Conservation (phyloP, 176 grass and related monocot species). For the Oryza brachyantha region DNA sequence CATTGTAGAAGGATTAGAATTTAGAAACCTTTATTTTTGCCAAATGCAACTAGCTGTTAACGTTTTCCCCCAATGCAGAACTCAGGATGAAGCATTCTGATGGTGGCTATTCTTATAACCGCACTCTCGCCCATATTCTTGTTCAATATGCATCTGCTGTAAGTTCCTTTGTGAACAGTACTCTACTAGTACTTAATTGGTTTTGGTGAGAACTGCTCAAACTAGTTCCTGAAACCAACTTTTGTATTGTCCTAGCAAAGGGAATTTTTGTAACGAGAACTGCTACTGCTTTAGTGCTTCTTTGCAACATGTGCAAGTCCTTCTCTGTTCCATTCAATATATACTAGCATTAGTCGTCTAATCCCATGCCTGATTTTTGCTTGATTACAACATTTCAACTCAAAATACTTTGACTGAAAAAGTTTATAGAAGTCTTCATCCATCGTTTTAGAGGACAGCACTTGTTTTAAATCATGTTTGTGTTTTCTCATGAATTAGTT, state of each 20-base stretch:
- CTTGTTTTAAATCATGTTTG: background rate
- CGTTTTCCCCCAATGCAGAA: constrained; percentile 20
- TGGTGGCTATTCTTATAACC: constrained; percentile 56
- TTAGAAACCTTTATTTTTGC: background rate
- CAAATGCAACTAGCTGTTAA: background rate
- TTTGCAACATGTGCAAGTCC: background rate
- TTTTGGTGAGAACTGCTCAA: background rate
- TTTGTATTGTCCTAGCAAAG: background rate
- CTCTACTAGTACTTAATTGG: background rate
- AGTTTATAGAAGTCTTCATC: background rate
- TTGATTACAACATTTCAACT: background rate
- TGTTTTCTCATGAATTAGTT: background rate
- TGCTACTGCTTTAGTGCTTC: background rate
- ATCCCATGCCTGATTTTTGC: background rate
- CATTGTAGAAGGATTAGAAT: no score
- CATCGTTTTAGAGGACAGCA: background rate
- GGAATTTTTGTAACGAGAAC: background rate
- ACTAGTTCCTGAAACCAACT: background rate
- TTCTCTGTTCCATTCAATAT: background rate
- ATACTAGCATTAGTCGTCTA: background rate
- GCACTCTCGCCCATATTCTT: constrained; percentile 62
- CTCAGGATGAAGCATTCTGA: constrained; percentile 29
- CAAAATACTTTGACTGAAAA: background rate
- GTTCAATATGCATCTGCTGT: constrained; percentile 91
- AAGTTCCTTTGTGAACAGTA: constrained; percentile 26